Conservation (phyloP, 192 early-diverging fungal genomes). For the Backusella sp. region DNA sequence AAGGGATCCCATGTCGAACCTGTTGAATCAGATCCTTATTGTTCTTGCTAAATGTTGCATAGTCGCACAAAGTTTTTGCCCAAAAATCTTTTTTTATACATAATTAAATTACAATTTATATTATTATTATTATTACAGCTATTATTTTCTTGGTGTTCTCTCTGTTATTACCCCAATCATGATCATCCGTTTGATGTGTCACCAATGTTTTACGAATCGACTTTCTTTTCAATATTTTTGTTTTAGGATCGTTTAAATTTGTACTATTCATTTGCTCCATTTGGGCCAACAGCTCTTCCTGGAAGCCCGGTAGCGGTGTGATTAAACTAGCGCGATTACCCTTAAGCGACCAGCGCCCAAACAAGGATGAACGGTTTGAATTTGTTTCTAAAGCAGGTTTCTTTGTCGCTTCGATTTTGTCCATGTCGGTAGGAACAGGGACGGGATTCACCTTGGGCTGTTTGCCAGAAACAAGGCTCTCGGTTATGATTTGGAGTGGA, state of each 20-base stretch:
- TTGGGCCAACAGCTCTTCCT: constrained; percentile 28
- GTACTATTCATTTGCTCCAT: constrained; percentile 32
- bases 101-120: background rate
- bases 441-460: background rate
- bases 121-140: background rate
- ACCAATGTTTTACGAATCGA: constrained; percentile 38
- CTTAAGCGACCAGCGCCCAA: constrained; percentile 11
- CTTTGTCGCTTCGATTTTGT: background rate
- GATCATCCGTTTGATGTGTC: constrained; percentile 54
- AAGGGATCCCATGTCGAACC: constrained; percentile 86
- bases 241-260: constrained; percentile 31
- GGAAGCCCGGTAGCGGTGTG: constrained; percentile 3
- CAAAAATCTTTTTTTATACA: constrained; percentile 74
- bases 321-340: constrained; percentile 12
- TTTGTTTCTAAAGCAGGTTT: background rate
- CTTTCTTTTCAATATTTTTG: constrained; percentile 24
- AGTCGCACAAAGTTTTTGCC: constrained; percentile 84
- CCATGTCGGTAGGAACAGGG: constrained; percentile 1
- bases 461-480: background rate
- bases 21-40: constrained; percentile 71
- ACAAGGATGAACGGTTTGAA: background rate
- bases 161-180: constrained; percentile 67
- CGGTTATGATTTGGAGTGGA: constrained; percentile 5
- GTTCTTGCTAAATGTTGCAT: constrained; percentile 70
- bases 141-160: background rate